phyloP scores from a whole-genome alignment of 148 eudicot species.

The Vaccinium vitisidaea region DNA sequence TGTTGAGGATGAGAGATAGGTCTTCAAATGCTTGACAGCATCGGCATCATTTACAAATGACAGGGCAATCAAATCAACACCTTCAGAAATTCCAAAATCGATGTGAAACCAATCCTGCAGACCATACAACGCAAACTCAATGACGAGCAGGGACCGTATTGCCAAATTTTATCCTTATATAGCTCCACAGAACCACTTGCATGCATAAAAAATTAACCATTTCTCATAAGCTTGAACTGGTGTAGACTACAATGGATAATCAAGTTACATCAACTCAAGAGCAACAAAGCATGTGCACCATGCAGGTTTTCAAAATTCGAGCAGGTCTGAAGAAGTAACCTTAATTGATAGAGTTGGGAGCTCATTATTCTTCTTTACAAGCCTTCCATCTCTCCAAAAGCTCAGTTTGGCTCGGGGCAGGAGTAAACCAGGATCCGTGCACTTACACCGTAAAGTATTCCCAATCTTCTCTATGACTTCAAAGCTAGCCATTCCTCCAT shows the following conservation, averaged over 20 bases:
- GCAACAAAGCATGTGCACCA: not conserved
- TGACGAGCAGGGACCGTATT: not conserved
- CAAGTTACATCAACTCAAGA: conserved; percentile 5
- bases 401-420: conserved; percentile 80
- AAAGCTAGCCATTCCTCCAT: conserved; percentile 90
- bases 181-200: not conserved
- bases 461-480: conserved; percentile 70
- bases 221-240: not conserved
- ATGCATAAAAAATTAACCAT: not conserved
- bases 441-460: conserved; percentile 66
- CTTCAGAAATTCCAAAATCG: conserved; percentile 47
- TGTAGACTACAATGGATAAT: not conserved
- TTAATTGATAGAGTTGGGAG: conserved; percentile 77
- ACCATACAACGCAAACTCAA: conserved; percentile 12
- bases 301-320: not conserved
- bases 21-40: conserved; percentile 40
- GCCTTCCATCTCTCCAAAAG: conserved; percentile 77
- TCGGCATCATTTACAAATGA: conserved; percentile 49
- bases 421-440: conserved; percentile 73
- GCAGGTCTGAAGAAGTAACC: conserved; percentile 28
- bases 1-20: conserved; percentile 37
- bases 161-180: not conserved
- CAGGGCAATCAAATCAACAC: conserved; percentile 48
- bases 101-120: conserved; percentile 56
- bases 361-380: conserved; percentile 49